Conservation (phyloP, 495 filamentous ascomycete species). For the Emericellopsis terricola region DNA sequence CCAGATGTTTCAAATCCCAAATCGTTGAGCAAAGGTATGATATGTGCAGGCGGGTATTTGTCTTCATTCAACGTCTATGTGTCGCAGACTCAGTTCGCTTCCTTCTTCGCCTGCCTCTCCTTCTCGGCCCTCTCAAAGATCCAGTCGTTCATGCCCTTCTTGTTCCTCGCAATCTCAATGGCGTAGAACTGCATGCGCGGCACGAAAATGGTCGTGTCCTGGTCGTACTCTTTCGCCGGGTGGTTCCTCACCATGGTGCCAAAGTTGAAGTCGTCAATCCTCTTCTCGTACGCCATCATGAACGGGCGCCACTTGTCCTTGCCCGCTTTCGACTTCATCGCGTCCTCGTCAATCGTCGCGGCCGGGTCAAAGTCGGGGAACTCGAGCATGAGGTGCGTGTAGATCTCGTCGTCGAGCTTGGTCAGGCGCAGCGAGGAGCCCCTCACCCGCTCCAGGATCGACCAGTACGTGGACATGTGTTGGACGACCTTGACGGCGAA, state of each 20-base stretch:
- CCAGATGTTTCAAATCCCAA: too few relatives aligned
- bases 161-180: slow-evolving; percentile 85
- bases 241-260: slow-evolving; percentile 75
- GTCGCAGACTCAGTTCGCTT: too few relatives aligned
- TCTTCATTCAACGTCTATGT: too few relatives aligned
- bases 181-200: slow-evolving; percentile 98
- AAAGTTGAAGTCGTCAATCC: slow-evolving; percentile 90
- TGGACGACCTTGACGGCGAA: slow-evolving; percentile 97
- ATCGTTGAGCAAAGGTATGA: too few relatives aligned
- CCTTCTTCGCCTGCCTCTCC: too few relatives aligned
- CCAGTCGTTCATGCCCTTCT: slow-evolving; percentile 86
- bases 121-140: slow-evolving; percentile 55
- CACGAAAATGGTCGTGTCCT: slow-evolving; percentile 82
- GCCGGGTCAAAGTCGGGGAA: slow-evolving; percentile 87
- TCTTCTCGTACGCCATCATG: slow-evolving; percentile 85
- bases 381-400: slow-evolving; percentile 62
- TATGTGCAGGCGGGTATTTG: too few relatives aligned
- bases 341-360: slow-evolving; percentile 65
- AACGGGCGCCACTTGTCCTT: slow-evolving; percentile 95
- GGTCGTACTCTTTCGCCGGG: slow-evolving; percentile 65
- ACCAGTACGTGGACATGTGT: slow-evolving; percentile 93
- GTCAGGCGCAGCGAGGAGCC: slow-evolving; percentile 80
- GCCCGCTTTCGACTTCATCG: slow-evolving; percentile 93
- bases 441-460: slow-evolving; percentile 74
- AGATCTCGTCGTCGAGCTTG: slow-evolving; percentile 87